Conservation (phyloP, 257 asterid species). For the Anisodus tanguticus region DNA sequence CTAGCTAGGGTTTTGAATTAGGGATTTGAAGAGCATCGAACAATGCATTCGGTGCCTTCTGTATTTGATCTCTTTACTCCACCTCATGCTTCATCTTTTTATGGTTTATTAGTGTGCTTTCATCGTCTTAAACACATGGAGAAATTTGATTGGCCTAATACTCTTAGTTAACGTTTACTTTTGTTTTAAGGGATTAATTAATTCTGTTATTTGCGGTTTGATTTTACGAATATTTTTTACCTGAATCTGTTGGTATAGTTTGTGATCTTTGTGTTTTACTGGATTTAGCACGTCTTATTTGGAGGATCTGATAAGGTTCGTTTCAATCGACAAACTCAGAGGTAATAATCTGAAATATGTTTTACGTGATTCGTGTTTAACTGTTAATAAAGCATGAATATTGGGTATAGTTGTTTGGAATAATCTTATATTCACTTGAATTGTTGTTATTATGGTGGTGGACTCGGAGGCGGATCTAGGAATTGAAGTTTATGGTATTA, state of each 20-base stretch:
- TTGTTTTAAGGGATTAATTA: slow-evolving; percentile 23
- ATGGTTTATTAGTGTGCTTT: slow-evolving; percentile 53
- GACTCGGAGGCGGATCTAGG: background rate
- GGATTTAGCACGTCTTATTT: background rate
- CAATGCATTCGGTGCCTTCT: slow-evolving; percentile 72
- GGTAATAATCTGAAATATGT: slow-evolving; percentile 6
- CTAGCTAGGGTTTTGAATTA: slow-evolving; percentile 27
- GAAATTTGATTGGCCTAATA: slow-evolving; percentile 65
- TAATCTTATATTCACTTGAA: background rate
- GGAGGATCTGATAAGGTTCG: slow-evolving; percentile 28
- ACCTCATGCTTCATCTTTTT: slow-evolving; percentile 37
- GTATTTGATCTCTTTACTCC: slow-evolving; percentile 43
- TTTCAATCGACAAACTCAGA: slow-evolving; percentile 1
- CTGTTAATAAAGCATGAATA: background rate
- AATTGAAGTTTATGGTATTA: background rate
- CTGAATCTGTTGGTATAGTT: background rate
- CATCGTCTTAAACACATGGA: slow-evolving; percentile 68
- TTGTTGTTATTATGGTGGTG: background rate
- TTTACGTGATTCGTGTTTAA: background rate
- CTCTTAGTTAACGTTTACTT: slow-evolving; percentile 45
- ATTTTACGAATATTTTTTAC: background rate
- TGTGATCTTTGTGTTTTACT: background rate
- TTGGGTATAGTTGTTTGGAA: background rate
- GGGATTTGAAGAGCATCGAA: slow-evolving; percentile 64
- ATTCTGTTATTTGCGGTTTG: slow-evolving; percentile 15